phyloP scores from a whole-genome alignment of 2,329 filamentous ascomycete genomes.

The Drechmeria coniospora region DNA sequence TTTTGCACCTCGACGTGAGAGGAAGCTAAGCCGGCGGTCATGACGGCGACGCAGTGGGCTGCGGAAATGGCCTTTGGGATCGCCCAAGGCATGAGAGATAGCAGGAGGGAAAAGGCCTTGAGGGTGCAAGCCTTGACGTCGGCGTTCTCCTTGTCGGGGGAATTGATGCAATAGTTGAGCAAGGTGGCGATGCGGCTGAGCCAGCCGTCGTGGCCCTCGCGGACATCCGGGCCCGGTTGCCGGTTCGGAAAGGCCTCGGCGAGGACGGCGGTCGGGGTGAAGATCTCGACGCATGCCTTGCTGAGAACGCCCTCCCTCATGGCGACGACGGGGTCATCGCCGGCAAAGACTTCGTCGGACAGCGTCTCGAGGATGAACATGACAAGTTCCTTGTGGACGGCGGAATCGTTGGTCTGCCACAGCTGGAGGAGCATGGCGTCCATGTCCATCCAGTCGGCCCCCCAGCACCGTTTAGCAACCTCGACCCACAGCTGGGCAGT shows the following conservation, averaged over 20 bases:
- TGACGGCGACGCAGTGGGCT: slow-evolving; percentile 51
- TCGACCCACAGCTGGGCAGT: slow-evolving; percentile 90
- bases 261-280: slow-evolving; percentile 65
- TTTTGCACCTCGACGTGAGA: slow-evolving; percentile 59
- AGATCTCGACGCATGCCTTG: slow-evolving; percentile 83
- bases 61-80: slow-evolving; percentile 67
- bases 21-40: slow-evolving; percentile 57
- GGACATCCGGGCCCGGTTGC: slow-evolving; percentile 51
- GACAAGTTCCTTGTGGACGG: slow-evolving; percentile 67
- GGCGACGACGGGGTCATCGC: slow-evolving; percentile 75
- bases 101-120: slow-evolving; percentile 62
- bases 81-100: slow-evolving; percentile 73
- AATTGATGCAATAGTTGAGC: slow-evolving; percentile 55
- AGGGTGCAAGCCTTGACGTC: slow-evolving; percentile 56
- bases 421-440: slow-evolving; percentile 67
- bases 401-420: slow-evolving; percentile 55
- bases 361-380: slow-evolving; percentile 79
- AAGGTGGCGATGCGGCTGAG: slow-evolving; percentile 61
- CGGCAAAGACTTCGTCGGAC: slow-evolving; percentile 85
- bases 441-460: slow-evolving; percentile 88
- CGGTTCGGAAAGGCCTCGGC: slow-evolving; percentile 61
- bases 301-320: slow-evolving; percentile 73
- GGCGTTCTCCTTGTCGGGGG: slow-evolving; percentile 47
- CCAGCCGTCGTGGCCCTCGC: slow-evolving; percentile 77
- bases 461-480: slow-evolving; percentile 85